Base-by-base conservation (phyloP, 257 asterid species). In the Plantago major region DNA sequence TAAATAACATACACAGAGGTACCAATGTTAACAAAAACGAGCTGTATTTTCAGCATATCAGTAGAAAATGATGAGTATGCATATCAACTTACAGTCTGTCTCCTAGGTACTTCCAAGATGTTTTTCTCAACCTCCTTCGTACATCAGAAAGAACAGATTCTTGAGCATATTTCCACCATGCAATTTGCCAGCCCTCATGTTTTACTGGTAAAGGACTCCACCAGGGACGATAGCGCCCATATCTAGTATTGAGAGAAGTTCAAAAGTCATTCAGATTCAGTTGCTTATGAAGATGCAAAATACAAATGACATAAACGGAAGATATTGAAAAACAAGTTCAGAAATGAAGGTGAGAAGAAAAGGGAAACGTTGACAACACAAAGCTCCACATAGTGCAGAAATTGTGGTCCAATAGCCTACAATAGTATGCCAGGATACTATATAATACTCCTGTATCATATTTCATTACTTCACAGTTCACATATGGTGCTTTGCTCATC, bases 91-190 rank as follows among this genome's bases (percentile, higher is more conserved):
- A 91, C 98, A 92, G 86, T 62, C 95, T 87, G 76, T 81, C 95
- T 71, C 96, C 97, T 55, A 92, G 77, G 82, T 82, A 89, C 70
- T 86, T 89, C 95, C 95, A 92, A 60, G 98, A 92, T 55, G 95
- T 92, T 76, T 78, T 89, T 73, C 72, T 86, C 89, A 88, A 67
- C 75, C 79, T 84, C 75, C 81, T 80, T 64, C 72, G 88, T 67
- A 92, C 95, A 76, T 92, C 97, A 60, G 85, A 78, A 65, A 89
- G 85, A 78, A 89, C 84, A 74, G 97, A 82, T 70, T 83, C 76
- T 60, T 89, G 95, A 59, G 98, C 96, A 68, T 92, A 92, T 65
- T 77, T 86, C 98, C 98, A 92, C 98, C 98, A 92, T 38, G 88
- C 87, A 67, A 75, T 81, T 73, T 89, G 87, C 98, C 98, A 92